These are phyloP conservation scores for Haplographium delicatum DNA, from an alignment of 495 filamentous ascomycete genomes.

Conservation along the genomic window DNA sequence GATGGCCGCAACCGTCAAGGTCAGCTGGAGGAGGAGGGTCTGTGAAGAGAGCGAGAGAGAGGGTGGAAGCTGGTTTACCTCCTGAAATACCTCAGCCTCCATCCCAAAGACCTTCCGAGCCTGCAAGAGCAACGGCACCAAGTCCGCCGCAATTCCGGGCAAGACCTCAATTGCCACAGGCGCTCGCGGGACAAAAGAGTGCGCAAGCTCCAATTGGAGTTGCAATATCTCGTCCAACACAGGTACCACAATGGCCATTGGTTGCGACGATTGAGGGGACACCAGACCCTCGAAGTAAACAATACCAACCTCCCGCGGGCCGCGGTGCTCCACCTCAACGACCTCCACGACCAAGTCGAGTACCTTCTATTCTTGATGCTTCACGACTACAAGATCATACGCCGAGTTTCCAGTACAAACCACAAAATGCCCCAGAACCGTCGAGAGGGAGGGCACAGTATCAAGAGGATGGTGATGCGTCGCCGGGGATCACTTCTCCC, in stretches of 20 bases:
- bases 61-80: conserved; percentile 42
- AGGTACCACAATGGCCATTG: conserved; percentile 50
- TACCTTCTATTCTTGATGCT: conserved; percentile 46
- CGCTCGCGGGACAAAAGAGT: conserved; percentile 33
- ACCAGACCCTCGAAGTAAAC: conserved; percentile 27
- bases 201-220: conserved; percentile 35
- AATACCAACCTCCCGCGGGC: conserved; percentile 42
- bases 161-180: conserved; percentile 24
- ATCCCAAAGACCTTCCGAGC: conserved; percentile 27
- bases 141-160: conserved; percentile 29
- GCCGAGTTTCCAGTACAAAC: conserved; percentile 46
- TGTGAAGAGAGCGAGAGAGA: conserved; percentile 45
- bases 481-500: conserved; percentile 27
- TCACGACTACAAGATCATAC: conserved; percentile 45
- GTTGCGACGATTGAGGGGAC: conserved; percentile 39
- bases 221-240: conserved; percentile 47
- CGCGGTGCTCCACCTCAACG: conserved; percentile 59
- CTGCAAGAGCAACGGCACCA: conserved; percentile 26
- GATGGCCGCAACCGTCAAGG: conserved; percentile 15
- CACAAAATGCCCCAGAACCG: conserved; percentile 29
- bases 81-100: conserved; percentile 29
- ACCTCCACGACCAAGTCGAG: conserved; percentile 59
- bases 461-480: conserved; percentile 23
- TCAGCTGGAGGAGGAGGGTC: conserved; percentile 30
- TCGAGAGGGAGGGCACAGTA: background rate